Percentiles rank a stretch among this genome's conserved stretches.
Evolutionary conservation across 2,329 filamentous ascomycete genomes (phyloP).

Genomic region (Chrysoporthe cubensis): DNA sequence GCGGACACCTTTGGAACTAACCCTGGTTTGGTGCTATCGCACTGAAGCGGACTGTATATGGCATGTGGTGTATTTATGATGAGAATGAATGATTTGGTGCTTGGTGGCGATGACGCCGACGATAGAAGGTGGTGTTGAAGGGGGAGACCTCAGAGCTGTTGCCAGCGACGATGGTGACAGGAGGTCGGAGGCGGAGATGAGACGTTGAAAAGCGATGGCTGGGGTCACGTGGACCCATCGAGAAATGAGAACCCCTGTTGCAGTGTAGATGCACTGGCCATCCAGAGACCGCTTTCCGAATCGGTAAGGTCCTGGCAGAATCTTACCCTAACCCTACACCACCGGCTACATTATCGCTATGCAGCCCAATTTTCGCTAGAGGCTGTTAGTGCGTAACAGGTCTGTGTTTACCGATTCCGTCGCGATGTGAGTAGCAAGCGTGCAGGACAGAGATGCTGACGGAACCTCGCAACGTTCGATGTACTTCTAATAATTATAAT

Average conservation of each 20-base stretch:
- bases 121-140: neutral
- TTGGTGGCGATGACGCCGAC: neutral
- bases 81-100: neutral
- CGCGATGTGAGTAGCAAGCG: too few species aligned
- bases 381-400: too few species aligned
- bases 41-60: slow-evolving; percentile 24
- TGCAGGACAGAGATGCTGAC: too few species aligned
- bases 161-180: neutral
- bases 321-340: too few species aligned
- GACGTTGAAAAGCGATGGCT: slow-evolving; percentile 3
- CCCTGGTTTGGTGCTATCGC: slow-evolving; percentile 9
- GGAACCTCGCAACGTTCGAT: too few species aligned
- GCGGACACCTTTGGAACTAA: slow-evolving; percentile 22
- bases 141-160: neutral
- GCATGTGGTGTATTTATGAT: slow-evolving; percentile 13
- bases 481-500: too few species aligned
- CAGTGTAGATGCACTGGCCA: neutral
- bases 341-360: too few species aligned
- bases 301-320: too few species aligned
- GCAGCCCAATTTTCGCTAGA: too few species aligned
- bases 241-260: neutral
- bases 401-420: too few species aligned
- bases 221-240: neutral
- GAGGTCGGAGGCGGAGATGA: neutral
- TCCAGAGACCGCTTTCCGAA: neutral